Base-by-base conservation (phyloP, 371 early-diverging fungal species). In the Actinomucor elegans region DNA sequence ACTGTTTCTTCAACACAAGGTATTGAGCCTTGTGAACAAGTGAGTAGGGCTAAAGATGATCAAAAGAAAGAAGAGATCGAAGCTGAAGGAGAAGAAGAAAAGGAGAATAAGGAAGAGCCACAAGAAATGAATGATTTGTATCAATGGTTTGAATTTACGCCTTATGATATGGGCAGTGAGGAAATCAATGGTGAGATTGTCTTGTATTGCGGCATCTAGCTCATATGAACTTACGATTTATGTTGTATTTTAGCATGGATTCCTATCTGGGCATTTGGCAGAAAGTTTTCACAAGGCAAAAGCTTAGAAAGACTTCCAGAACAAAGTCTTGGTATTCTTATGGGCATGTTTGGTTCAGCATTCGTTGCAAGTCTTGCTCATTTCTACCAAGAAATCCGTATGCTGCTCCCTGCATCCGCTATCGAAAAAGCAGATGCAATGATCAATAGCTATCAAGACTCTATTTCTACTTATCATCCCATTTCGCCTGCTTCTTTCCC, bases 141-240 rank as follows among this genome's bases (percentile, higher is more conserved):
- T 57, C 88, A 87, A 45, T 91, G 92, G 92, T 89, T 88, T 57
- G 92, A 91, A 48, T 77, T 90, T 56, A 86, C 81, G 2, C 90
- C 92, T 3, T 88, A 81, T 55, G 88, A 91, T 52, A 72, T 89
- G 57, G 92, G 92, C 17, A 80, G 84, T 49, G 85, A 84, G 28
- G 92, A 91, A 52, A 73, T 86, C 6, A 71, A 71, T 52, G 86
- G 86, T 85, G 69, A 53, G 61, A 12, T 14, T 35, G 0, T 43
- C 4, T 21, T 43, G 14, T 23, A 35, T 18, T 12, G 12, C 20
- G 8, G 5, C 18, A 40, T 21, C 9, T 15, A 26, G 35, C 26
- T 15, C 9, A 20, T 23, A 7, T 11, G 0, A n/a, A n/a, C n/a
- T n/a, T n/a, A n/a, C n/a, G n/a, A 17, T 6, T 41, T 14, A 41